Conservation (phyloP, 2,329 filamentous ascomycete species). For the Aspergillus latus region DNA sequence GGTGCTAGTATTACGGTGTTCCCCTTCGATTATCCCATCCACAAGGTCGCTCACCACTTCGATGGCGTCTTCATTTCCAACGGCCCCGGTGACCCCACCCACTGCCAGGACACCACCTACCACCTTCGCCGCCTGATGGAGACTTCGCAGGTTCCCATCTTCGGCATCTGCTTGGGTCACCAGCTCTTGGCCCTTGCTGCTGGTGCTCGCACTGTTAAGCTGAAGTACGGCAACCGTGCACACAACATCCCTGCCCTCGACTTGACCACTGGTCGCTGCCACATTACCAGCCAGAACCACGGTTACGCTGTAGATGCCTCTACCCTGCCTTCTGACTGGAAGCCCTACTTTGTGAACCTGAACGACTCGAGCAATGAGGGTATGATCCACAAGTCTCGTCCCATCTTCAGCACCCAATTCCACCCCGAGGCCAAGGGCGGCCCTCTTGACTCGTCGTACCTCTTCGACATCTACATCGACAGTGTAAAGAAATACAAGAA, state of each 20-base stretch:
- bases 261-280: slow-evolving; percentile 92
- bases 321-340: slow-evolving; percentile 82
- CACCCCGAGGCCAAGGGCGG: slow-evolving; percentile 98
- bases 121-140: slow-evolving; percentile 90
- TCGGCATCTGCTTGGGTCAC: slow-evolving; percentile 97
- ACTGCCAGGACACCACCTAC: slow-evolving; percentile 92
- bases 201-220: slow-evolving; percentile 88
- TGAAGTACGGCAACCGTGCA: slow-evolving; percentile 98
- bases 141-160: slow-evolving; percentile 83
- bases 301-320: slow-evolving; percentile 89
- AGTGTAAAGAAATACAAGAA: slow-evolving; percentile 88
- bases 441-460: slow-evolving; percentile 89
- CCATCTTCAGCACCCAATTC: slow-evolving; percentile 98
- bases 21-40: slow-evolving; percentile 94
- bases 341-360: slow-evolving; percentile 97
- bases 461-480: slow-evolving; percentile 95
- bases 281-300: slow-evolving; percentile 98
- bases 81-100: slow-evolving; percentile 94
- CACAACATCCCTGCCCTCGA: slow-evolving; percentile 98
- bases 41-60: slow-evolving; percentile 97
- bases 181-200: slow-evolving; percentile 89
- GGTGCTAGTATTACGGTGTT: slow-evolving; percentile 92
- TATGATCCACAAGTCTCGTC: slow-evolving; percentile 93
- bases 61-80: slow-evolving; percentile 99
- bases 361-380: slow-evolving; percentile 97